A percentile compares a stretch with the other conserved stretches of the same genome.
These are phyloP conservation scores for Cyathus striatus DNA, from an alignment of 768 basidiomycete genomes.

Conservation along the genomic window DNA sequence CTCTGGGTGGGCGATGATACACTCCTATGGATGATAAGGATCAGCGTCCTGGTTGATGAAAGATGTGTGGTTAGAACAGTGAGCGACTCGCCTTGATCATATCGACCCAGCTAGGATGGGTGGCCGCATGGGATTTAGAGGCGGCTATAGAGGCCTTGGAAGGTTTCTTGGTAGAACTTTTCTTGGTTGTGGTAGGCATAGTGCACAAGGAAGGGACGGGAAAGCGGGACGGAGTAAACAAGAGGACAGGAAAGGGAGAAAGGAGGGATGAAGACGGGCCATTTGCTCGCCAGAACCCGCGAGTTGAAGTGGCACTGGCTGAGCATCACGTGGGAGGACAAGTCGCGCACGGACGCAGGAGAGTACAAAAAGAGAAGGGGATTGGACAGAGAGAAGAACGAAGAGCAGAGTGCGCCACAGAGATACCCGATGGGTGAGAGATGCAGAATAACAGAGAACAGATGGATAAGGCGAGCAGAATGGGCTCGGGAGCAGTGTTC, in stretches of 20 bases:
- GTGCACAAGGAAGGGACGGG: slow-evolving; percentile 1
- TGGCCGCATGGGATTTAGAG: slow-evolving; percentile 29
- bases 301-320: slow-evolving; percentile 7
- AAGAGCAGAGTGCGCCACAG: too few relatives aligned
- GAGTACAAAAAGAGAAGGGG: background rate
- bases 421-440: too few relatives aligned
- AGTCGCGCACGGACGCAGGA: slow-evolving; percentile 22
- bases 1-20: slow-evolving; percentile 65
- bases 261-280: slow-evolving; percentile 11
- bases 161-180: slow-evolving; percentile 29
- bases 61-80: slow-evolving; percentile 2
- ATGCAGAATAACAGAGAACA: too few relatives aligned
- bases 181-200: slow-evolving; percentile 30
- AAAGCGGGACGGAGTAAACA: slow-evolving; percentile 5
- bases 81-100: slow-evolving; percentile 64
- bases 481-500: too few relatives aligned
- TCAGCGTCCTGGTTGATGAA: slow-evolving; percentile 17
- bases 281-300: slow-evolving; percentile 17
- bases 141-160: slow-evolving; percentile 25
- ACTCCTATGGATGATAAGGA: slow-evolving; percentile 42
- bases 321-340: slow-evolving; percentile 19
- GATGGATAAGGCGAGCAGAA: too few relatives aligned
- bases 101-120: slow-evolving; percentile 69
- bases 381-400: background rate
- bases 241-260: slow-evolving; percentile 9